These are phyloP conservation scores for Termitomyces sp. DNA, from an alignment of 768 basidiomycete species.

Conservation along the genomic window DNA sequence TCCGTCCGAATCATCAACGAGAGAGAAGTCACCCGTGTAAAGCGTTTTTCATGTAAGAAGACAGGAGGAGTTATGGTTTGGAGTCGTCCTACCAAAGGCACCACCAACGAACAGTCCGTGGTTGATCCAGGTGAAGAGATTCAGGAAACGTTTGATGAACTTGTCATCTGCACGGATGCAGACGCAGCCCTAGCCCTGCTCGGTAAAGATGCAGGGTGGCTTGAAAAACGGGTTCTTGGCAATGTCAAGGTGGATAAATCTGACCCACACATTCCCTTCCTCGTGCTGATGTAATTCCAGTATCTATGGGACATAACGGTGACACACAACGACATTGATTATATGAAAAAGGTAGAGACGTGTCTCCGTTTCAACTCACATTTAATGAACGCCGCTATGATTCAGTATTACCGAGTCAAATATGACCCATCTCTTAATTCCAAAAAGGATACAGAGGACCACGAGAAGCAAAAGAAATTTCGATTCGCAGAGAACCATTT, in stretches of 20 bases:
- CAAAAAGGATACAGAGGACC: constrained; percentile 19
- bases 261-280: neutral
- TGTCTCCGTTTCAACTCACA: neutral
- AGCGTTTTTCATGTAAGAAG: constrained; percentile 14
- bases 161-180: constrained; percentile 23
- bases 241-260: constrained; percentile 20
- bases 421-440: constrained; percentile 28
- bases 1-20: constrained; percentile 18
- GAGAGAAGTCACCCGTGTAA: constrained; percentile 22
- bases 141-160: constrained; percentile 19
- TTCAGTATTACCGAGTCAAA: constrained; percentile 33
- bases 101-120: constrained; percentile 20
- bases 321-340: constrained; percentile 40
- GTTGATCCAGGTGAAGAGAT: constrained; percentile 21
- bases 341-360: constrained; percentile 37
- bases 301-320: constrained; percentile 43
- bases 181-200: constrained; percentile 20
- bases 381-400: neutral
- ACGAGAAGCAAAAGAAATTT: constrained; percentile 21
- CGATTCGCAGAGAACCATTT: constrained; percentile 34
- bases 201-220: constrained; percentile 19
- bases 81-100: constrained; percentile 22
- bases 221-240: constrained; percentile 23
- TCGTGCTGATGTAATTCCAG: constrained; percentile 1
- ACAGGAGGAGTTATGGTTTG: constrained; percentile 18